Percentiles rank a stretch among this genome's conserved stretches.
These are phyloP conservation scores for Annulohypoxylon nitens DNA, from an alignment of 495 filamentous ascomycete genomes.

Conservation along the genomic window DNA sequence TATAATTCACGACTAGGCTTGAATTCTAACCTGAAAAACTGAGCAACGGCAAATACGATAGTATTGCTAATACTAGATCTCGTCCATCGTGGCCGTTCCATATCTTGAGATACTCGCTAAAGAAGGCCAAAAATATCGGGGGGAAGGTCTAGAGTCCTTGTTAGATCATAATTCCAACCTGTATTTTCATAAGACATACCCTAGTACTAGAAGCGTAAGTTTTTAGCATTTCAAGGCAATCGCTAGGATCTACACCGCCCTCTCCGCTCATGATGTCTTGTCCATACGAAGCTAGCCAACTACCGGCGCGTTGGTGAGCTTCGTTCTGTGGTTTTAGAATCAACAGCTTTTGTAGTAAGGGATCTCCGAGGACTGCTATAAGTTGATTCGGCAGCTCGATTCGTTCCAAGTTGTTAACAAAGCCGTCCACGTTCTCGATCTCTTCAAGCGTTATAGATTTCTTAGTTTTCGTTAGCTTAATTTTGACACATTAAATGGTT, in stretches of 20 bases:
- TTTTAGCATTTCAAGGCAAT: slow-evolving; percentile 69
- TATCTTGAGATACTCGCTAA: slow-evolving; percentile 68
- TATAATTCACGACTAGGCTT: background rate
- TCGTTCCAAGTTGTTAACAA: slow-evolving; percentile 81
- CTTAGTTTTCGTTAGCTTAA: slow-evolving; percentile 54
- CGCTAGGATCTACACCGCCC: slow-evolving; percentile 62
- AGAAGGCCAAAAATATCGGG: slow-evolving; percentile 70
- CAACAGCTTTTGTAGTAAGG: slow-evolving; percentile 82
- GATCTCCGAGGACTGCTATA: slow-evolving; percentile 79
- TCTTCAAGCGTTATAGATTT: slow-evolving; percentile 80
- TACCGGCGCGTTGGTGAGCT: slow-evolving; percentile 69
- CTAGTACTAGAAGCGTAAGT: slow-evolving; percentile 74
- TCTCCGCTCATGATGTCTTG: slow-evolving; percentile 69
- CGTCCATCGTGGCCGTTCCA: slow-evolving; percentile 77
- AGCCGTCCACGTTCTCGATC: slow-evolving; percentile 76
- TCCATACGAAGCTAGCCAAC: slow-evolving; percentile 74
- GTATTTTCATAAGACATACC: slow-evolving; percentile 57
- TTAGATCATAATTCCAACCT: background rate
- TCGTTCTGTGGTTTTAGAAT: slow-evolving; percentile 71
- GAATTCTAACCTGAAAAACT: slow-evolving; percentile 65
- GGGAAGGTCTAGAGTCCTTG: slow-evolving; percentile 67
- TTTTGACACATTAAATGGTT: background rate
- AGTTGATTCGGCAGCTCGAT: slow-evolving; percentile 87
- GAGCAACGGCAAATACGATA: slow-evolving; percentile 72
- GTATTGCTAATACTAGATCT: slow-evolving; percentile 72